Percentiles rank a stretch among this genome's conserved stretches.
phyloP scores from a whole-genome alignment of 2,329 filamentous ascomycete genomes.

The Cordyceps fumosorosea region DNA sequence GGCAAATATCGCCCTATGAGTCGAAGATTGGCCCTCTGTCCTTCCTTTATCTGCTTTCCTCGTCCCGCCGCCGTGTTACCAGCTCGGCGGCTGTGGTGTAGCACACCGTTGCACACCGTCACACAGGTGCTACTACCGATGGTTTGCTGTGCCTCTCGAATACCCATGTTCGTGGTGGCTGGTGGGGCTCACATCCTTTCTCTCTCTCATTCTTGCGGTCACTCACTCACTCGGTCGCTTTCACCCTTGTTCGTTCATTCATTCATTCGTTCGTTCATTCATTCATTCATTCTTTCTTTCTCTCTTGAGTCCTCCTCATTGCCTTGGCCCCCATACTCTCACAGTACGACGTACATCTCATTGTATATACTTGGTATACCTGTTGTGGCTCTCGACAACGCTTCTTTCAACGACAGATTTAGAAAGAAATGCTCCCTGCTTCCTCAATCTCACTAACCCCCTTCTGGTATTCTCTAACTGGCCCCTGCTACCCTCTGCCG shows the following conservation, averaged over 20 bases:
- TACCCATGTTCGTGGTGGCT: neutral
- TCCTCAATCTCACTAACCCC: neutral
- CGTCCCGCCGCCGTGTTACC: neutral
- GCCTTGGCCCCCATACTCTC: too few relatives aligned
- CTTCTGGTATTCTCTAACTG: neutral
- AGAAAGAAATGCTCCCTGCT: neutral
- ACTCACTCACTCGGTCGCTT: too few relatives aligned
- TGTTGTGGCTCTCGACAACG: neutral
- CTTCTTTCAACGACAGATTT: too few relatives aligned
- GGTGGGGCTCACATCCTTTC: too few relatives aligned
- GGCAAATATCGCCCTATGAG: neutral
- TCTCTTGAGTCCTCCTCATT: too few relatives aligned
- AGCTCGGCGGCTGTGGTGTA: neutral
- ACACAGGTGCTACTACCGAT: neutral
- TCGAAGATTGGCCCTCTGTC: neutral
- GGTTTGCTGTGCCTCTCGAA: neutral
- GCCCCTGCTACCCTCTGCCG: neutral
- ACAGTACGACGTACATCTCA: too few relatives aligned
- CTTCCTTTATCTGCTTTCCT: neutral
- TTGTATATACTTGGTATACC: too few relatives aligned
- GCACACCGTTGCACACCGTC: neutral
- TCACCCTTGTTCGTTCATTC: too few relatives aligned
- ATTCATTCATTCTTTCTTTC: too few relatives aligned
- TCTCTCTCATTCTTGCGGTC: too few relatives aligned
- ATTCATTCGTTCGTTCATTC: too few relatives aligned